Evolutionary conservation across 164 flowering plant genomes (phyloP), one percentile per base, ranked within the genome.

Genomic region (Tetrastigma voinierianum): DNA sequence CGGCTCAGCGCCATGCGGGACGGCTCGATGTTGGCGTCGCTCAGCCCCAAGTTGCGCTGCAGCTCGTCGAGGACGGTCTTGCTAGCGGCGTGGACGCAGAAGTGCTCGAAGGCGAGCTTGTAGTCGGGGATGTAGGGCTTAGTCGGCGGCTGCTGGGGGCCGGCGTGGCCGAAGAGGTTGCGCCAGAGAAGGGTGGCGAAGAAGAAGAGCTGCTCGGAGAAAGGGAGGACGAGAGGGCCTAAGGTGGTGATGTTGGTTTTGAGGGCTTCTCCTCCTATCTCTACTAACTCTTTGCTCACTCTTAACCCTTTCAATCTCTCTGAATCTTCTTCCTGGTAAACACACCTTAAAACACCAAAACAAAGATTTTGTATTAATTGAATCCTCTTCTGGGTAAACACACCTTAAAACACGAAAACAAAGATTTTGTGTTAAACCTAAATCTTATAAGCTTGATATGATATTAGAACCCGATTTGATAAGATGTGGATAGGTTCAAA

Each of bases 51-150:
- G 86, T 92, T 95, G 70, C 84, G 81, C 74, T 89, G 94, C 10
- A 95, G 80, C 84, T 90, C 97, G 47, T 85, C 87, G 2, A 95
- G 82, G 32, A 86, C 94, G 0, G 65, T 74, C 76, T 89, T 91
- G 78, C 98, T 87, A 0, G 98, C 91, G 0, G 96, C 96, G 53
- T 89, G 96, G 17, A 95, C 78, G 63, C 97, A 91, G 78, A 95
- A 86, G 61, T 92, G 97, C 88, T 95, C 97, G 71, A 95, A 95
- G 0, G 98, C 97, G 0, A 91, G 91, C 83, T 91, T 95, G 86
- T 86, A 92, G 70, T 90, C 94, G 0, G 98, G 98, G 18, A 95
- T 90, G 84, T 92, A 92, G 0, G 96, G 96, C 67, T 86, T 87
- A 10, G 67, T 16, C n/a, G 77, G 1, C 2, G 68, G 9, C 47